These are phyloP conservation scores for Ascodesmis nigricans DNA, from an alignment of 495 filamentous ascomycete species.

Conservation along the genomic window DNA sequence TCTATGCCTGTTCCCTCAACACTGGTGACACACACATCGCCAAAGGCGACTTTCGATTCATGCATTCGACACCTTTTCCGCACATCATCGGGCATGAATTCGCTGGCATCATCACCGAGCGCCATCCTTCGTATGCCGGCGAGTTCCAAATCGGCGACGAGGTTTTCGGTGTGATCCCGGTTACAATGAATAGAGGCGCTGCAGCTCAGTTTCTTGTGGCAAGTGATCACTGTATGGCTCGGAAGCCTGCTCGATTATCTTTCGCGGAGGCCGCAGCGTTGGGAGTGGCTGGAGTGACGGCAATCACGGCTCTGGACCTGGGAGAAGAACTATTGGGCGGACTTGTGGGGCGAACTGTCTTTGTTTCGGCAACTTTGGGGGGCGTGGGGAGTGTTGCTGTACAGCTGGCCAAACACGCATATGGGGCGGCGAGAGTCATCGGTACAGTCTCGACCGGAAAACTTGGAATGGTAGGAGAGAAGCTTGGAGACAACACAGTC, in stretches of 20 bases:
- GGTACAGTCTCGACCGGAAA: slow-evolving; percentile 33
- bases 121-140: too few relatives aligned
- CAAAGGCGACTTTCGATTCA: slow-evolving; percentile 9
- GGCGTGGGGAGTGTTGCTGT: slow-evolving; percentile 29
- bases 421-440: slow-evolving; percentile 29
- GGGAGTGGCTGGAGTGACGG: slow-evolving; percentile 24
- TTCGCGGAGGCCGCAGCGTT: slow-evolving; percentile 24
- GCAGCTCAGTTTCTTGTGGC: slow-evolving; percentile 25
- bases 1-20: slow-evolving; percentile 29
- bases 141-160: slow-evolving; percentile 30
- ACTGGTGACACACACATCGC: slow-evolving; percentile 32
- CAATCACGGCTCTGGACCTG: slow-evolving; percentile 26
- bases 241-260: slow-evolving; percentile 24
- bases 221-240: slow-evolving; percentile 12
- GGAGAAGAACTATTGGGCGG: slow-evolving; percentile 21
- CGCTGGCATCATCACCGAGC: slow-evolving; percentile 28
- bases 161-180: slow-evolving; percentile 25
- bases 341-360: slow-evolving; percentile 33
- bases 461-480: slow-evolving; percentile 12
- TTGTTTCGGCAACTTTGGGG: slow-evolving; percentile 31
- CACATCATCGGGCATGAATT: slow-evolving; percentile 27
- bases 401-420: slow-evolving; percentile 33
- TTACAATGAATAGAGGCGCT: slow-evolving; percentile 14
- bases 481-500: slow-evolving; percentile 1
- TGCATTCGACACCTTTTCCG: slow-evolving; percentile 22